Evolutionary conservation across 176 grass and related monocot genomes (phyloP), one percentile per base, ranked within the genome.

Genomic region (Pontederia paniculata): DNA sequence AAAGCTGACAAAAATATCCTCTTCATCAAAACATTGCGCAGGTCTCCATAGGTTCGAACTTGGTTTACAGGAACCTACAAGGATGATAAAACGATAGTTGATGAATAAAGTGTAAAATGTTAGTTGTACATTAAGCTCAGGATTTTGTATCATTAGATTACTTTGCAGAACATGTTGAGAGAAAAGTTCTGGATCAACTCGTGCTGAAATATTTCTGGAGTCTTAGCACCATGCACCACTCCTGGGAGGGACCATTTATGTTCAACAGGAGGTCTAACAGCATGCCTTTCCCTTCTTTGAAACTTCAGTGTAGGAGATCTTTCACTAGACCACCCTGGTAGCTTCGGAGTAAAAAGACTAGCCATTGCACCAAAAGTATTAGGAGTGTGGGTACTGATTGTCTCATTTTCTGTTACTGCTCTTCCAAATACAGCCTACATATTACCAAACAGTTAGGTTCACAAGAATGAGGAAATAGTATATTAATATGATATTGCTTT

Each of bases 141-240:
- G 17, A 44, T 2, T 42, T 20, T 19, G 17, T 12, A 44, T 12
- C 42, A 19, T 44, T 50, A 76, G 45, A 51, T 37, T 91, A 97
- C 93, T 86, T 97, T 97, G 62, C 86, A 89, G 55, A 97, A 97
- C 93, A 97, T 91, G 80, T 97, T 97, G 60, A 97, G 75, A 72
- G 93, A 97, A 62, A 97, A 97, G 66, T 84, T 88, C 48, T 89
- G 86, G 61, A 97, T 88, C 61, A 97, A 66, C 75, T 97, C 93
- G 67, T 97, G 93, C 72, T 97, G 86, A 66, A 97, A 97, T 74
- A 97, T 88, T 73, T 80, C 83, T 46, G 86, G 86, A 58, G 60
- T 68, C 71, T 90, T 90, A 44, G 66, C 66, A 48, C 50, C 76
- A 49, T 80, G 80, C 55, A 52, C 54, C 55, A 78, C 58, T 50